Evolutionary conservation across 768 basidiomycete species (phyloP).

Genomic region (Russula sp.): DNA sequence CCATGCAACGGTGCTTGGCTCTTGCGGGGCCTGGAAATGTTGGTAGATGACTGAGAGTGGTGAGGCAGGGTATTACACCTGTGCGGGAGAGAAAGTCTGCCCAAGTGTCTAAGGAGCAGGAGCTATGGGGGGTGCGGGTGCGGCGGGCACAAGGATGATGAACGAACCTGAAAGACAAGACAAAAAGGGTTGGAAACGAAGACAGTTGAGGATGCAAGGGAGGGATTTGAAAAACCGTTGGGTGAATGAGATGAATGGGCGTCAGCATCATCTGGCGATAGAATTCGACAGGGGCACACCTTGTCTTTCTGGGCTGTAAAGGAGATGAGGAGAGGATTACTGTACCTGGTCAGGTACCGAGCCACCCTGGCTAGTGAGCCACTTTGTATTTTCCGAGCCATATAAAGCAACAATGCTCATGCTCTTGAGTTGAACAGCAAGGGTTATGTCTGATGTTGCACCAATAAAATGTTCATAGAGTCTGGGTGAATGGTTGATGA

Average conservation of each 20-base stretch:
- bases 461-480: no score
- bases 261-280: slow-evolving; percentile 72
- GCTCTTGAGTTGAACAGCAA: no score
- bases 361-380: no score
- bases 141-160: slow-evolving; percentile 1
- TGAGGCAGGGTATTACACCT: slow-evolving; percentile 24
- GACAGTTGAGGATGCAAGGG: neutral
- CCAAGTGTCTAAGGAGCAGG: slow-evolving; percentile 36
- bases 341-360: no score
- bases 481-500: no score
- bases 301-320: slow-evolving; percentile 52
- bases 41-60: slow-evolving; percentile 16
- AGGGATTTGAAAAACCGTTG: slow-evolving; percentile 4
- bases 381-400: no score
- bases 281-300: slow-evolving; percentile 77
- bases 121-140: slow-evolving; percentile 13
- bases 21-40: slow-evolving; percentile 11
- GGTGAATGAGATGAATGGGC: slow-evolving; percentile 41
- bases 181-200: slow-evolving; percentile 2
- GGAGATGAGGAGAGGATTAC: neutral
- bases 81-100: slow-evolving; percentile 37
- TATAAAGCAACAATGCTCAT: no score
- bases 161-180: slow-evolving; percentile 20
- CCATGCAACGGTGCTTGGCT: slow-evolving; percentile 4
- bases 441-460: no score